Evolutionary conservation across 768 basidiomycete species (phyloP), one percentile per base, ranked within the genome.

Genomic region (Hysterangium stoloniferum): DNA sequence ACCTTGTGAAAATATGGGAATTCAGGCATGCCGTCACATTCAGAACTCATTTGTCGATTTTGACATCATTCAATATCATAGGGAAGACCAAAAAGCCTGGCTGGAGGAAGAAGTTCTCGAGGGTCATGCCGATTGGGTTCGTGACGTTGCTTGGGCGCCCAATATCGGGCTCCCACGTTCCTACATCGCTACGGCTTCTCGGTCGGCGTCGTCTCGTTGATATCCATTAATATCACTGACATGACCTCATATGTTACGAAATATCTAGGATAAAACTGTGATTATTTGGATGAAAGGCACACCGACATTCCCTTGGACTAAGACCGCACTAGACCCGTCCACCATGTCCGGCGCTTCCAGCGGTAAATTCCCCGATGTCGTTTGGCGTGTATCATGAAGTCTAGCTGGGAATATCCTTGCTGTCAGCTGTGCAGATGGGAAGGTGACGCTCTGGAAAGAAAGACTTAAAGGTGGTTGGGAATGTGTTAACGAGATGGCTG

Each of bases 301-400:
- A 1, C 82, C 84, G 0, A 76, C 74, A 0, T 71, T 80, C 1
- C 74, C 82, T 0, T 95, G 92, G 91, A 76, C 77, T 11, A 87
- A 86, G 71, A 86, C 80, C 1, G 72, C 80, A 7, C 78, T 95
- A 31, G 87, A 93, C 59, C 86, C 87, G 1, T 78, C 79, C 1
- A 70, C 74, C 7, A 67, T 75, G 5, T 61, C 66, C 12, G 61
- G 62, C n/a, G 66, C 74, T 34, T 67, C 73, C 1, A 69, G 73
- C 3, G 87, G 87, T 20, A 92, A 86, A 64, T 98, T 98, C 71
- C 89, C 91, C 1, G 95, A 98, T 63, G 91, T 93, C 4, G 93
- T 97, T 22, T 99, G 95, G 96, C 79, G 94, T n/a, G 92, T 97
- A 29, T 91, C 88, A 38, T 99, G 96, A 96, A 94, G 90, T 57